These are phyloP conservation scores for Fusarium abutilonis DNA, from an alignment of 2,329 filamentous ascomycete species.

Conservation along the genomic window DNA sequence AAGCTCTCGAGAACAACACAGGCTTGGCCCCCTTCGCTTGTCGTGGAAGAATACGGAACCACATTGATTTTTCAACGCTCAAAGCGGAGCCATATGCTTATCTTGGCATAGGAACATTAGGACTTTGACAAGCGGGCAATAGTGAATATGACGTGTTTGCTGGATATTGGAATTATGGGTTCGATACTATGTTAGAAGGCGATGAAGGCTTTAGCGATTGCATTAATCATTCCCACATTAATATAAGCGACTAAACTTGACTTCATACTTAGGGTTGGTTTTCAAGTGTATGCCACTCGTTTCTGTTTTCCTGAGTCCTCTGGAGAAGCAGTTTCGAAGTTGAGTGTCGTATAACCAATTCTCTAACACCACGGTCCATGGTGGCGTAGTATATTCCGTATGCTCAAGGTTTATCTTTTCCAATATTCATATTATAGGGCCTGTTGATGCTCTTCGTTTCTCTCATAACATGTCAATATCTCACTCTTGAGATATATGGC, in stretches of 20 bases:
- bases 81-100: not conserved
- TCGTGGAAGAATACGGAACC: not conserved
- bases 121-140: slow-evolving; percentile 6
- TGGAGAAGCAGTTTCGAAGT: too few relatives aligned
- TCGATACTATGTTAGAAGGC: slow-evolving; percentile 30
- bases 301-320: too few relatives aligned
- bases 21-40: not conserved
- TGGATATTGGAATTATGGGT: slow-evolving; percentile 18
- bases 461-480: too few relatives aligned
- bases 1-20: not conserved
- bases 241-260: slow-evolving; percentile 12
- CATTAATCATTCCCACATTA: slow-evolving; percentile 5
- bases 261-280: not conserved
- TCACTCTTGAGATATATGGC: too few relatives aligned
- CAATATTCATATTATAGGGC: too few relatives aligned
- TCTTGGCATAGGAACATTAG: slow-evolving; percentile 3
- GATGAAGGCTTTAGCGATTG: slow-evolving; percentile 10
- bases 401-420: too few relatives aligned
- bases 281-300: too few relatives aligned
- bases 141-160: slow-evolving; percentile 11
- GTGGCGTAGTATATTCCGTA: too few relatives aligned
- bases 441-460: too few relatives aligned
- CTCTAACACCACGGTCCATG: too few relatives aligned
- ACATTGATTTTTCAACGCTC: not conserved
- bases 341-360: too few relatives aligned